Percentiles rank a stretch among this genome's conserved stretches.
Conservation (phyloP, 2,329 filamentous ascomycete species). For the Fusarium verticillioides region DNA sequence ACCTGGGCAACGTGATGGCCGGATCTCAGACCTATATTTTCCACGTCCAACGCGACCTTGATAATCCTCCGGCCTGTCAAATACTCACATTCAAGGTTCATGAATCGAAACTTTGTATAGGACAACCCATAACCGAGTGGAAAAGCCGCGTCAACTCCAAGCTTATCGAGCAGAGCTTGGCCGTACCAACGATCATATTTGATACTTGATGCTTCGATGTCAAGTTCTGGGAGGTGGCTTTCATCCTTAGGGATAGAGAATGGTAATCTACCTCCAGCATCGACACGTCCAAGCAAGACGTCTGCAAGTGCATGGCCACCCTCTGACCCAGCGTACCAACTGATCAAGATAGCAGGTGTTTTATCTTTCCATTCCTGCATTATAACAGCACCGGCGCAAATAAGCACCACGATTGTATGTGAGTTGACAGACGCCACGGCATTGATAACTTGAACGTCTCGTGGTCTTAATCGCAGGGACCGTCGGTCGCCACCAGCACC, state of each 20-base stretch:
- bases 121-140: conserved; percentile 39
- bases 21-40: conserved; percentile 7
- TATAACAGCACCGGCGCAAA: conserved; percentile 35
- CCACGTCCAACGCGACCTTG: not conserved
- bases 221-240: conserved; percentile 23
- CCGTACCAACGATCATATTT: conserved; percentile 35
- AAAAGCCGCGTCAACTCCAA: conserved; percentile 18
- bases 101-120: conserved; percentile 23
- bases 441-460: conserved; percentile 30
- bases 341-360: conserved; percentile 14
- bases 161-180: conserved; percentile 30
- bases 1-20: conserved; percentile 33
- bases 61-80: not conserved
- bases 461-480: conserved; percentile 14
- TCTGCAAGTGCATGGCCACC: conserved; percentile 33
- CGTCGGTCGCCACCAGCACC: conserved; percentile 33
- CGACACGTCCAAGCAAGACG: conserved; percentile 16
- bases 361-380: conserved; percentile 33
- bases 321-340: conserved; percentile 37
- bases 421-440: conserved; percentile 17
- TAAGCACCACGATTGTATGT: conserved; percentile 15
- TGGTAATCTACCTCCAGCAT: conserved; percentile 24
- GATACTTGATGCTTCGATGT: conserved; percentile 22
- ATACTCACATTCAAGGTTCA: not conserved
- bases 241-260: conserved; percentile 34